A percentile compares a stretch with the other conserved stretches of the same genome.
phyloP scores from a whole-genome alignment of 2,329 filamentous ascomycete genomes.

The Colletotrichum echinochloae region DNA sequence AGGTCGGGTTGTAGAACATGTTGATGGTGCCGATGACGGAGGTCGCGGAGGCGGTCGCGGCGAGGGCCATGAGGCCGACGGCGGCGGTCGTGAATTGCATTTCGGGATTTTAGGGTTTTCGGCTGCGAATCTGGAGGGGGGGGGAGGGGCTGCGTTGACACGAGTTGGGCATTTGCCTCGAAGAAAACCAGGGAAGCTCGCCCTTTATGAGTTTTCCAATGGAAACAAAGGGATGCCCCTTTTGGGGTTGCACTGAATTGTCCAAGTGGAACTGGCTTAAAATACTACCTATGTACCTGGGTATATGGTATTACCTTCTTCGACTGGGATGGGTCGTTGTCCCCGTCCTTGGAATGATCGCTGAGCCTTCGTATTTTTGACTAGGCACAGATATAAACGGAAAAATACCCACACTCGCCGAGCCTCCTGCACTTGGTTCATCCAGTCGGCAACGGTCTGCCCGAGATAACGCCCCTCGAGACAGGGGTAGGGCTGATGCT shows the following conservation, averaged over 20 bases:
- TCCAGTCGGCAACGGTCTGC: not conserved
- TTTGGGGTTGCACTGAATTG: not conserved
- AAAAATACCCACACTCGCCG: not conserved
- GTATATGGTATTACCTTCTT: too few relatives aligned
- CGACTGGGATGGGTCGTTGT: not conserved
- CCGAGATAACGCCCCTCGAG: not conserved
- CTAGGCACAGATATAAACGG: not conserved
- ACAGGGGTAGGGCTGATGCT: conserved; percentile 7
- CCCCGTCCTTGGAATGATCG: not conserved
- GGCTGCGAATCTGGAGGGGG: not conserved
- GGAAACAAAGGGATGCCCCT: not conserved
- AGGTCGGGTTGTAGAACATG: conserved; percentile 27
- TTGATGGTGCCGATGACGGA: conserved; percentile 32
- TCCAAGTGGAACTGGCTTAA: conserved; percentile 1
- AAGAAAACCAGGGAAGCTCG: not conserved
- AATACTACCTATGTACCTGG: not conserved
- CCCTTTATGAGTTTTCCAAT: not conserved
- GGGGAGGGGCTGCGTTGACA: too few relatives aligned
- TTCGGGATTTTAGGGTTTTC: not conserved
- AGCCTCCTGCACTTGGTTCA: not conserved
- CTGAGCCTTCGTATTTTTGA: not conserved
- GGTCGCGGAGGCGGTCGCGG: conserved; percentile 16
- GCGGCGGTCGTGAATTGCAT: conserved; percentile 27
- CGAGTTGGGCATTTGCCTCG: not conserved
- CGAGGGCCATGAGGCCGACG: conserved; percentile 23